These are phyloP conservation scores for Lanmaoa rubissima DNA, from an alignment of 768 basidiomycete genomes.

Conservation along the genomic window DNA sequence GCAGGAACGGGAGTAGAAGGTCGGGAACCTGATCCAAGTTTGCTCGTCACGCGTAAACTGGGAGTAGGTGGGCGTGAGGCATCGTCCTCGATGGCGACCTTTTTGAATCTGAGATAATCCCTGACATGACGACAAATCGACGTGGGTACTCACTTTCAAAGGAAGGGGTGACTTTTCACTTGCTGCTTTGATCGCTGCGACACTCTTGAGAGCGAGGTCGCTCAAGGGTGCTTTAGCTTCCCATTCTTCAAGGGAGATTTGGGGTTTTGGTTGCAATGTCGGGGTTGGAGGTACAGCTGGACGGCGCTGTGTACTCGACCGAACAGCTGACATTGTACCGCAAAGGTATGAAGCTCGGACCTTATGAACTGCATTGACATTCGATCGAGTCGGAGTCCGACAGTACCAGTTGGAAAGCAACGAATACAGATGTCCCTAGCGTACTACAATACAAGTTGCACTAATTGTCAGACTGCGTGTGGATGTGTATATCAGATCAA, in stretches of 20 bases:
- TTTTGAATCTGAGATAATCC: slow-evolving; percentile 32
- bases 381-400: slow-evolving; percentile 2
- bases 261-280: slow-evolving; percentile 38
- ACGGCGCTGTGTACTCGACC: slow-evolving; percentile 26
- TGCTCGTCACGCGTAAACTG: slow-evolving; percentile 36
- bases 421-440: background rate
- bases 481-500: slow-evolving; percentile 4
- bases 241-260: slow-evolving; percentile 86
- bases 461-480: background rate
- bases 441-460: slow-evolving; percentile 11
- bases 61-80: slow-evolving; percentile 34
- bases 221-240: slow-evolving; percentile 76
- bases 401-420: background rate
- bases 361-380: background rate
- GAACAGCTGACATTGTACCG: slow-evolving; percentile 22
- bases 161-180: slow-evolving; percentile 65
- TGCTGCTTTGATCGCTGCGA: slow-evolving; percentile 59
- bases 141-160: slow-evolving; percentile 57
- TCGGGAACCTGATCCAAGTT: slow-evolving; percentile 42
- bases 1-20: slow-evolving; percentile 42
- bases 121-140: background rate
- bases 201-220: slow-evolving; percentile 65
- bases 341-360: background rate
- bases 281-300: slow-evolving; percentile 25
- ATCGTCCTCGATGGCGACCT: slow-evolving; percentile 44